These are phyloP conservation scores for Trypanosoma cruzi DNA, from an alignment of 208 protist genomes.

Conservation along the genomic window DNA sequence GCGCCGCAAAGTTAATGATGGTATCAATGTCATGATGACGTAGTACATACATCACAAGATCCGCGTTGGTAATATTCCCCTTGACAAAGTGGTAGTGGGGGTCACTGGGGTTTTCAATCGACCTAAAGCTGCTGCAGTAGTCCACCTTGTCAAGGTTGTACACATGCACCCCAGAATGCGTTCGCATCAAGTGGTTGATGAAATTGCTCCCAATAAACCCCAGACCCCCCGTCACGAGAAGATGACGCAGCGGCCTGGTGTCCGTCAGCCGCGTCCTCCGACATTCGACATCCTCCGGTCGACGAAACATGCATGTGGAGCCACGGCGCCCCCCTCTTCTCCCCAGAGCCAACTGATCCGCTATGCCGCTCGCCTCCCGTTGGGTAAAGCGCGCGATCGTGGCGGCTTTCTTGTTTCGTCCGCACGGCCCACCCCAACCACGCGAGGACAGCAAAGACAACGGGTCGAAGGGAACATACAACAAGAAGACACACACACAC, in stretches of 20 bases:
- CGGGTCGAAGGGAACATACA: too few species aligned
- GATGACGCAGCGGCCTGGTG: slow-evolving; percentile 32
- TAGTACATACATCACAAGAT: slow-evolving; percentile 74
- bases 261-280: slow-evolving; percentile 10
- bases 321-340: too few species aligned
- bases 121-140: slow-evolving; percentile 85
- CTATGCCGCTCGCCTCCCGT: too few species aligned
- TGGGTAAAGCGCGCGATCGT: too few species aligned
- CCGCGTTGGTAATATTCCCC: slow-evolving; percentile 72
- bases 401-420: too few species aligned
- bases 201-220: slow-evolving; percentile 89
- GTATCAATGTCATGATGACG: slow-evolving; percentile 86
- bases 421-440: too few species aligned
- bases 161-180: slow-evolving; percentile 69
- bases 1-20: slow-evolving; percentile 95
- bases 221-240: slow-evolving; percentile 82
- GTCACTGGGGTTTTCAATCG: slow-evolving; percentile 28
- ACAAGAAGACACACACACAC: not conserved
- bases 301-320: slow-evolving; percentile 24
- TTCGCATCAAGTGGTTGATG: slow-evolving; percentile 61
- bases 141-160: slow-evolving; percentile 91
- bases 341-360: too few species aligned
- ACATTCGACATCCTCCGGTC: slow-evolving; percentile 4
- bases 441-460: too few species aligned
- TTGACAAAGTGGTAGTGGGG: slow-evolving; percentile 86